Base-by-base conservation (phyloP, 108 stramenopile species). In the Cyclostephanos tholiformis region DNA sequence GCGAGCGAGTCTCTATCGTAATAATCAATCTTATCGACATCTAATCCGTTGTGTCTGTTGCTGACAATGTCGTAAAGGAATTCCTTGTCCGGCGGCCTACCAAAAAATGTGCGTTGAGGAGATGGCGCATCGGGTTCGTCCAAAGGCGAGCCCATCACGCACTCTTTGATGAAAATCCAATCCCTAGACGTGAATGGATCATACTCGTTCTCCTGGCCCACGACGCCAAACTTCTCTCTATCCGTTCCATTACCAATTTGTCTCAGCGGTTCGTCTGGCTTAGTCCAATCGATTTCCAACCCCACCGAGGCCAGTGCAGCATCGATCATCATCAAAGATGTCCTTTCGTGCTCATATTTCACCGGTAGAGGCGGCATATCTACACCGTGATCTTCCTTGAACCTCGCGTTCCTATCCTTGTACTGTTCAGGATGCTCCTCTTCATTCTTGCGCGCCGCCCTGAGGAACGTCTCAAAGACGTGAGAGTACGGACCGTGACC, bases 1-100 rank as follows among this genome's bases (percentile, higher is more conserved):
- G 60, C 19, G 7, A 55, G 29, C 3, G 58, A 67, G 35, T 75
- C 75, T 62, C 75, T 71, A 14, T 88, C 92, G 75, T 89, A 97
- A 73, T 98, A 98, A 77, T 98, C 97, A 20, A 95, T 84, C 72
- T 96, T 98, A 74, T 98, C 97, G 2, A 96, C 96, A 76, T 98
- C 97, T 17, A 97, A 76, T 6, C 97, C 97, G 22, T 72, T 86
- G 67, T 90, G 92, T 6, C 90, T 79, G 77, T 98, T 98, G 70
- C 78, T 82, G 41, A 98, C 92, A 56, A 98, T 94, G 71, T 97
- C 96, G 72, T 97, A 98, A 4, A 98, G 76, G 82, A 94, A 98
- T 63, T 90, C 95, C 32, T 87, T 68, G 2, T 82, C 46, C 25
- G 46, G 17, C 4, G 64, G 65, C 35, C 73, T 67, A 23, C 58